Evolutionary conservation across 2,329 filamentous ascomycete species (phyloP).

Genomic region (Cordyceps militaris): DNA sequence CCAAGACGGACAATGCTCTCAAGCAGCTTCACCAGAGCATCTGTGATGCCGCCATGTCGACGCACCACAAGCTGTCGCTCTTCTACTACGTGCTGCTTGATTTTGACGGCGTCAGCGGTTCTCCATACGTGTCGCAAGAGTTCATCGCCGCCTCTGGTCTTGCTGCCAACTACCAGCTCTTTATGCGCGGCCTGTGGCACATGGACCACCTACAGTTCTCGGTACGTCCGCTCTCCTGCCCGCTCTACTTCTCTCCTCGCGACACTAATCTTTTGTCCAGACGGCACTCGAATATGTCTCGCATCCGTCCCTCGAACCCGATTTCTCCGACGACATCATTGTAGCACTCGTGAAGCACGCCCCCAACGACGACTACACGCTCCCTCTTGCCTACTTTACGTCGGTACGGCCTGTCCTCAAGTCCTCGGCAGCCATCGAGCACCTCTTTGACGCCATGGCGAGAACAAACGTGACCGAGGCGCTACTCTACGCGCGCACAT

Average conservation of each 20-base stretch:
- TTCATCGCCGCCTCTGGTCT: slow-evolving; percentile 60
- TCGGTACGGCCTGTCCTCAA: slow-evolving; percentile 67
- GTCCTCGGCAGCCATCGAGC: slow-evolving; percentile 51
- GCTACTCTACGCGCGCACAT: slow-evolving; percentile 63
- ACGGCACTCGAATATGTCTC: slow-evolving; percentile 67
- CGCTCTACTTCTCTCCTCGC: slow-evolving; percentile 17
- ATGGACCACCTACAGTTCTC: slow-evolving; percentile 66
- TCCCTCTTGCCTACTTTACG: slow-evolving; percentile 73
- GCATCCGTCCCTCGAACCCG: slow-evolving; percentile 70
- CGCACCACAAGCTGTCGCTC: slow-evolving; percentile 74
- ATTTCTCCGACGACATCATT: slow-evolving; percentile 79
- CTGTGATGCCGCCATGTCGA: slow-evolving; percentile 53
- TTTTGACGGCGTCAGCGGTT: slow-evolving; percentile 49
- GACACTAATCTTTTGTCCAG: slow-evolving; percentile 26
- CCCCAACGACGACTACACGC: slow-evolving; percentile 50
- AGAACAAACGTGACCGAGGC: slow-evolving; percentile 63
- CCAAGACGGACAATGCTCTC: slow-evolving; percentile 60
- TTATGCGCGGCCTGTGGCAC: slow-evolving; percentile 77
- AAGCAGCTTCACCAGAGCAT: slow-evolving; percentile 65
- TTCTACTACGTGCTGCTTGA: slow-evolving; percentile 81
- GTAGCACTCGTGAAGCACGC: slow-evolving; percentile 58
- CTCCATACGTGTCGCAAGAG: slow-evolving; percentile 41
- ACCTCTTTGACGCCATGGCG: slow-evolving; percentile 64
- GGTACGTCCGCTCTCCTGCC: slow-evolving; percentile 32
- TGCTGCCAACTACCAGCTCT: slow-evolving; percentile 68